Evolutionary conservation across 306 rosid genomes (phyloP), one percentile per base, ranked within the genome.

Genomic region (Lathyrus oleraceus): DNA sequence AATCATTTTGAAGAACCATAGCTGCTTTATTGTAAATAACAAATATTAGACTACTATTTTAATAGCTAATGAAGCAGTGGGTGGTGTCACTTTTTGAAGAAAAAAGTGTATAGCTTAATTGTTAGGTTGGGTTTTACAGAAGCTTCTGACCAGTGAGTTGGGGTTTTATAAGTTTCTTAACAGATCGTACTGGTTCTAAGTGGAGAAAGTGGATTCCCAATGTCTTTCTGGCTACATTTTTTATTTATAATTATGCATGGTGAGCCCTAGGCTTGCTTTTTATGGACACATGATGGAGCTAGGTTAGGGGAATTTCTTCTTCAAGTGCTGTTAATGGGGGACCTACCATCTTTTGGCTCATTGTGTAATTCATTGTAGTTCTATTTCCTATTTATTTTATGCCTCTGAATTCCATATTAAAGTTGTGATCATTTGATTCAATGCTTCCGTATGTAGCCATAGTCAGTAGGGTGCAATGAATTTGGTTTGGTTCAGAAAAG

Each of bases 401-500:
- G 27, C 16, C 16, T 61, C 45, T 36, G 67, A 61, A 19, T 61
- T 38, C 30, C 4, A 20, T 61, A 15, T 30, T 32, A 59, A 59
- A 15, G 44, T n/a, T 32, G 43, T 61, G 7, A n/a, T 45, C n/a
- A 28, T 14, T 44, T 28, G 14, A 44, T 65, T 45, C 20, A 8
- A 9, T 25, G 56, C 70, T n/a, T 65, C 28, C 5, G 3, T 8
- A 65, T 27, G 21, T n/a, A 44, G 15, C 57, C 54, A 25, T 44
- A 65, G 28, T n/a, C 30, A 13, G 4, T 52, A 52, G 28, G 27
- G 13, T 27, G 58, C 58, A 61, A 36, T 65, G 30, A n/a, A 65
- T 45, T 40, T 23, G 57, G 65, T 68, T 47, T 48, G n/a, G 27
- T 48, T 32, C 49, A 47, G 63, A 47, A 32, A 57, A 64, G 5